Evolutionary conservation across 2,329 filamentous ascomycete species (phyloP), one percentile per base, ranked within the genome.

Genomic region (Claviceps maximensis): DNA sequence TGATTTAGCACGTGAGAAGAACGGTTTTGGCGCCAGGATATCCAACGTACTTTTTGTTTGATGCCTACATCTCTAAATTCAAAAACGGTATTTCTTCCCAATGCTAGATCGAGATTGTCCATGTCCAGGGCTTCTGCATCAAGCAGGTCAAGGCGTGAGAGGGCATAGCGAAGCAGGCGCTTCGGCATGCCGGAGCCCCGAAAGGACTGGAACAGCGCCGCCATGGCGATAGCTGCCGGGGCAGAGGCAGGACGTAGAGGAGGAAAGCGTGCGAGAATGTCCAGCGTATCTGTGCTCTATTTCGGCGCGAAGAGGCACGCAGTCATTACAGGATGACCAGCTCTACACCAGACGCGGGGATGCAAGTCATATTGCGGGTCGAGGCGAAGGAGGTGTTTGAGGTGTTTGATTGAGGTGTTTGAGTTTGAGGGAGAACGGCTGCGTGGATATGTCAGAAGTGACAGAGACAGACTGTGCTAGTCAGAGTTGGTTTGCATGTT

Each of bases 11-110:
- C 51, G 49, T 7, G n/a, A 42, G 50, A 53, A 33, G 4, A 4
- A 17, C 7, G 8, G 23, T 3, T 33, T 25, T 25, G 74, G 17
- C 38, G 3, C 25, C 33, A 36, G 15, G 3, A 50, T 61, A 33
- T 10, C 10, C 45, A 61, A 46, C 45, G 21, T 74, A 87, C 89
- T 75, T 88, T 79, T 55, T 90, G 71, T 65, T 84, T 86, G 58
- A 96, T 73, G 2, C 86, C 88, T 54, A 96, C 85, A 75, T 97
- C 86, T 60, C 84, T 82, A 60, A 96, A 83, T 67, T 95, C 90
- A 46, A 96, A 78, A 1, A 86, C 84, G 42, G 85, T 93, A 59
- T 84, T 84, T 67, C 84, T 83, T 36, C 93, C 93, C 69, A 88
- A 80, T 47, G 83, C 83, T 59, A 96, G 80, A 60, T 94, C 89